Evolutionary conservation across 257 asterid species (phyloP).

Genomic region (Solanum chiquidenum): DNA sequence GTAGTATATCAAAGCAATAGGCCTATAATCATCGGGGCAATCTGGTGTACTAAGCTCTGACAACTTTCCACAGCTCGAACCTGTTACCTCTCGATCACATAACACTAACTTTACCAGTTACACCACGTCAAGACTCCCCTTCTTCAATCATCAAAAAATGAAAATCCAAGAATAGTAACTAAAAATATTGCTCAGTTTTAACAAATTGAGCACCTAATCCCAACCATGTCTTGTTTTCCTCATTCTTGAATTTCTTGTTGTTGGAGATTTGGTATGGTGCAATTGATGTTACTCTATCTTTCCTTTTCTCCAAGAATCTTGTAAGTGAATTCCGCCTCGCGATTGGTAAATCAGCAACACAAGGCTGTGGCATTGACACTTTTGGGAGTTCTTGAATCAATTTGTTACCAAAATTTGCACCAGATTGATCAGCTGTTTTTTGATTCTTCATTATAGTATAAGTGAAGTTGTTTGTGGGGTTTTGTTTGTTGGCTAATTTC

Average conservation of each 20-base stretch:
- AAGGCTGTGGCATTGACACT: slow-evolving; percentile 7
- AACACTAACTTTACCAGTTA: background rate
- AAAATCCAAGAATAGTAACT: background rate
- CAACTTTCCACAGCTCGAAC: background rate
- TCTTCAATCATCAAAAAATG: background rate
- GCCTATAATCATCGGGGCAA: background rate
- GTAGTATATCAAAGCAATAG: background rate
- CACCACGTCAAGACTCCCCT: background rate
- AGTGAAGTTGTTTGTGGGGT: background rate
- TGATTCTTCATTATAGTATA: background rate
- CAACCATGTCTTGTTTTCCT: slow-evolving; percentile 37
- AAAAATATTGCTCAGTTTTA: slow-evolving; percentile 1
- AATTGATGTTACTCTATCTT: slow-evolving; percentile 36
- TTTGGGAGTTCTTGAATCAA: background rate
- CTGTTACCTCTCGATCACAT: background rate
- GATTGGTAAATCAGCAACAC: slow-evolving; percentile 44
- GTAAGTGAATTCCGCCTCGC: slow-evolving; percentile 53
- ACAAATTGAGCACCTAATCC: slow-evolving; percentile 26
- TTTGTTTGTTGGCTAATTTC: slow-evolving; percentile 2
- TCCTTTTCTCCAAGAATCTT: slow-evolving; percentile 59
- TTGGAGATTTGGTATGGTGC: slow-evolving; percentile 33
- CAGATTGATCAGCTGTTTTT: slow-evolving; percentile 30
- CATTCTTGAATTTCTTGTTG: slow-evolving; percentile 3
- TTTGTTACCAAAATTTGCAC: slow-evolving; percentile 5
- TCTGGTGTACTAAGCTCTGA: background rate